Base-by-base conservation (phyloP, 2,329 filamentous ascomycete species). In the Cytospora piceicola region DNA sequence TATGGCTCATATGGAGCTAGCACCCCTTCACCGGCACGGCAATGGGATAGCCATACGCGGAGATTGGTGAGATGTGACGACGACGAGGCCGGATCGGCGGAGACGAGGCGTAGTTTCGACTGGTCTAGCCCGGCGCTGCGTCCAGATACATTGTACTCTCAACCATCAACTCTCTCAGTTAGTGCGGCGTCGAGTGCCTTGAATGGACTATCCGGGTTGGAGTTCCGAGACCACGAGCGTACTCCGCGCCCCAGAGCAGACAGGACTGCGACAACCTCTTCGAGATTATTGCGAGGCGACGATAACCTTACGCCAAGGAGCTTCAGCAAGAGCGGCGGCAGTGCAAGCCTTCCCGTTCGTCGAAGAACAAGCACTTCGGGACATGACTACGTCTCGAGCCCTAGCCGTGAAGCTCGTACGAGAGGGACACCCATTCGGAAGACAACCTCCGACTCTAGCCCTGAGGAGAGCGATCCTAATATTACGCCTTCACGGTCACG, bases 101-200 rank as follows among this genome's bases (percentile, higher is more conserved):
- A 74, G 22, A 63, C 57, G 42, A 72, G 73, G 63, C 68, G 69
- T 14, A 74, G 61, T 63, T 69, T 68, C 15, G 73, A 77, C 15
- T 66, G 70, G 6, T 69, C 77, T 39, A 71, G 71, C 12, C 56
- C 70, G 27, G 29, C 54, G 55, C 76, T 80, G 46, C 77, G 76
- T 54, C 79, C 78, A 3, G 78, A 78, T 15, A 82, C 84, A 24
- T 78, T 72, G 2, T 74, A 73, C 34, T 66, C 73, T 30, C 74
- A 75, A 0, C 77, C 82, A 14, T 83, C 84, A 2, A 74, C 81
- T 1, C 75, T 86, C 3, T 86, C 85, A 8, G 72, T 87, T 15
- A 85, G 82, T 59, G 85, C 85, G 52, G 85, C 85, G 20, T 85
- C 84, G 7, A 87, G 83, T 70, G 85, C 85, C 8, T 69, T 87